phyloP scores from a whole-genome alignment of 176 grass and related monocot genomes.

The Lolium rigidum region DNA sequence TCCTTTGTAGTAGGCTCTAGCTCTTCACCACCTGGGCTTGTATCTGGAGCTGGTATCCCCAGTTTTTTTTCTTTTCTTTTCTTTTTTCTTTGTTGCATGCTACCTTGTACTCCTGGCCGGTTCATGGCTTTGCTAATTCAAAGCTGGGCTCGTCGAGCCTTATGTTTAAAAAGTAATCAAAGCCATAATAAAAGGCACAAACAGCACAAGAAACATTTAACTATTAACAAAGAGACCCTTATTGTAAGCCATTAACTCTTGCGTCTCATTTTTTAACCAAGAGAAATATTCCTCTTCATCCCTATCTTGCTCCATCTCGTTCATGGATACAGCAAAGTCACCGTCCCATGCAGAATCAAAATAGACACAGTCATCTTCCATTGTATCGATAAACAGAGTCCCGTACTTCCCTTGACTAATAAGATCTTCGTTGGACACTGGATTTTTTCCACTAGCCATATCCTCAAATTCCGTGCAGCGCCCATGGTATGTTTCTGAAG shows the following conservation, averaged over 20 bases:
- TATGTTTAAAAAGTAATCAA: too few relatives aligned
- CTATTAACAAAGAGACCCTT: not conserved
- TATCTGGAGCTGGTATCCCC: too few relatives aligned
- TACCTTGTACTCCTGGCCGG: too few relatives aligned
- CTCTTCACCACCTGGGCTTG: too few relatives aligned
- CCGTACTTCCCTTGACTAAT: not conserved
- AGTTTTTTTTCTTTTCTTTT: too few relatives aligned
- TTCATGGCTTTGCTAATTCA: too few relatives aligned
- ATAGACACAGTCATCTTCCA: conserved; percentile 36
- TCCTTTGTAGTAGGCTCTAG: too few relatives aligned
- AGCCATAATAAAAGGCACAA: not conserved
- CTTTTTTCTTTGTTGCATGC: too few relatives aligned
- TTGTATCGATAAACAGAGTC: not conserved
- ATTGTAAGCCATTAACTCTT: not conserved
- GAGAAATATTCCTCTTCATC: not conserved
- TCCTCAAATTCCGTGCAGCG: conserved; percentile 2
- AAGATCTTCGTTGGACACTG: not conserved
- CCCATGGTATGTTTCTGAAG: not conserved
- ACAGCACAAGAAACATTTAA: not conserved
- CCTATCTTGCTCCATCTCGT: not conserved
- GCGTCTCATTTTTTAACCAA: not conserved
- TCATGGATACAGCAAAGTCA: not conserved
- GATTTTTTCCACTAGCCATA: not conserved
- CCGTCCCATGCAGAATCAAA: conserved; percentile 13
- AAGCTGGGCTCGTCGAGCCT: too few relatives aligned